These are phyloP conservation scores for Friedmanniomyces simplex DNA, from an alignment of 495 filamentous ascomycete genomes.

Conservation along the genomic window DNA sequence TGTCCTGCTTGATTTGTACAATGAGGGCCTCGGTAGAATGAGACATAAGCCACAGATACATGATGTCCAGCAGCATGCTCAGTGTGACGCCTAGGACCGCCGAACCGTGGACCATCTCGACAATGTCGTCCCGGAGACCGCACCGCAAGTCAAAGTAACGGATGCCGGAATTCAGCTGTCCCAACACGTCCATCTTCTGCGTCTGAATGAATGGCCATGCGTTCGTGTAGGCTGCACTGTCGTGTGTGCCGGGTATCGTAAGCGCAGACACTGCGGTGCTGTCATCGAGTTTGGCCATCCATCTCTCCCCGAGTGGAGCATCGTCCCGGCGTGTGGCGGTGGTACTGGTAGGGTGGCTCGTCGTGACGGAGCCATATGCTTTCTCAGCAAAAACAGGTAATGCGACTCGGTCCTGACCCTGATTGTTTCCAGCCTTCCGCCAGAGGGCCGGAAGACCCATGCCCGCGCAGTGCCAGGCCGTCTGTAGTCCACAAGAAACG, in stretches of 20 bases:
- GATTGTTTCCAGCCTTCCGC: too few species aligned
- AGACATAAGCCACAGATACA: constrained; percentile 14
- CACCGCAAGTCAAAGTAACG: constrained; percentile 21
- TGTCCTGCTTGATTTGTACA: constrained; percentile 20
- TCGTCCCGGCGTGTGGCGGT: neutral
- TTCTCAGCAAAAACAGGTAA: neutral
- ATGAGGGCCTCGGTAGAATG: constrained; percentile 16
- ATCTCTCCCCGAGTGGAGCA: neutral
- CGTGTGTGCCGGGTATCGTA: constrained; percentile 21
- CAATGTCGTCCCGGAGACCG: constrained; percentile 9
- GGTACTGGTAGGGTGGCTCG: neutral
- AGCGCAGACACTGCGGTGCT: constrained; percentile 5
- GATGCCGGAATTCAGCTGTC: constrained; percentile 16
- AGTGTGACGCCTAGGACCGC: constrained; percentile 12
- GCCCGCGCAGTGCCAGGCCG: too few species aligned
- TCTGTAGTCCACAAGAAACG: too few species aligned
- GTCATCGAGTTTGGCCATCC: constrained; percentile 14
- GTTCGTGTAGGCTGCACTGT: constrained; percentile 14
- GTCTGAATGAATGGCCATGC: constrained; percentile 17
- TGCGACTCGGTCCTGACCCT: neutral
- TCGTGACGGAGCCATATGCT: neutral
- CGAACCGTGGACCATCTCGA: constrained; percentile 20
- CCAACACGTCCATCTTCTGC: constrained; percentile 7
- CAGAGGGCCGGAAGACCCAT: too few species aligned
- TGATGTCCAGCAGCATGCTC: constrained; percentile 7